Evolutionary conservation across 768 basidiomycete genomes (phyloP).

Genomic region (Hirschioporus abietinus): DNA sequence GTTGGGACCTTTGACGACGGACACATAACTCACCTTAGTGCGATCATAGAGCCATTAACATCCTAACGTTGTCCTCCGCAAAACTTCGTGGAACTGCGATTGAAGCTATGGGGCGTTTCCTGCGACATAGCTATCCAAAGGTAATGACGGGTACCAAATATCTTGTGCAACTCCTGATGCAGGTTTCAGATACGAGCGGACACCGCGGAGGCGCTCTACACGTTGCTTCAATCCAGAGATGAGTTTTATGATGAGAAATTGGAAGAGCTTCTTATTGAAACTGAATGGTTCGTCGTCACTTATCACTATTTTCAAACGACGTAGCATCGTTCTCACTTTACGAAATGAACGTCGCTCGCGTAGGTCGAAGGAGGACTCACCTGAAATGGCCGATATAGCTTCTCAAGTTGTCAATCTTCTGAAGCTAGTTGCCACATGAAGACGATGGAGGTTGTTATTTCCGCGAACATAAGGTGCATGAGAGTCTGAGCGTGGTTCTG

Average conservation of each 20-base stretch:
- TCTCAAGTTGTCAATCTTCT: neutral
- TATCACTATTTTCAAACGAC: neutral
- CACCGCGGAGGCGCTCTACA: conserved; percentile 79
- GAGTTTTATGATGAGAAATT: conserved; percentile 58
- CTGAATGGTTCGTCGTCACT: conserved; percentile 61
- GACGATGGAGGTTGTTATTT: neutral
- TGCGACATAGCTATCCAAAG: conserved; percentile 76
- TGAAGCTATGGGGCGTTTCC: conserved; percentile 48
- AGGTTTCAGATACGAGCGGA: conserved; percentile 62
- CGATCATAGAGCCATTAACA: conserved; percentile 52
- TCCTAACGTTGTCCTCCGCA: conserved; percentile 48
- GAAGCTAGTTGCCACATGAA: neutral
- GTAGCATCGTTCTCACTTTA: neutral
- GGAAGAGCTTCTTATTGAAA: conserved; percentile 71
- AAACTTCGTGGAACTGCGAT: conserved; percentile 35
- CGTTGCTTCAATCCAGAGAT: conserved; percentile 68
- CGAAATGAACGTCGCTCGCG: neutral
- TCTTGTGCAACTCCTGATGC: conserved; percentile 12
- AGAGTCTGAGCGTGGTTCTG: neutral
- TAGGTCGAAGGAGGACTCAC: neutral
- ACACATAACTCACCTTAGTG: conserved; percentile 10
- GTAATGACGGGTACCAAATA: conserved; percentile 37
- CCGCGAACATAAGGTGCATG: neutral
- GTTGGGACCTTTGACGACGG: conserved; percentile 19
- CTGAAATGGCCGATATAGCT: neutral